These are phyloP conservation scores for Dichotomopilus funicola DNA, from an alignment of 2,329 filamentous ascomycete genomes.

Conservation along the genomic window DNA sequence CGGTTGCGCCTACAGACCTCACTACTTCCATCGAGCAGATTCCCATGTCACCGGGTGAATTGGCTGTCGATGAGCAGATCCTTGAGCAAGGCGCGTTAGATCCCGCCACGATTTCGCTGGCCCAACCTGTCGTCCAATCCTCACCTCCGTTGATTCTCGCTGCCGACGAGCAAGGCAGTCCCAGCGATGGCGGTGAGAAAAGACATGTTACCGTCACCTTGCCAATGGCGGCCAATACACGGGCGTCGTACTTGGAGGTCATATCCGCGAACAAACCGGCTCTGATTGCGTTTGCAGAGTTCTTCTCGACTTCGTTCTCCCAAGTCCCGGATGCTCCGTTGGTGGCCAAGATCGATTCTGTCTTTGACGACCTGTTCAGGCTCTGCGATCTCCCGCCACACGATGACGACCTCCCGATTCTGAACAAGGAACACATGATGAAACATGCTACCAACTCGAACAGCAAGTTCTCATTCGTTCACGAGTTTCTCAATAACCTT, in stretches of 20 bases:
- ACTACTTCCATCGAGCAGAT: conserved; percentile 12
- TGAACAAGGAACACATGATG: conserved; percentile 38
- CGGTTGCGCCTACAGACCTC: conserved; percentile 21
- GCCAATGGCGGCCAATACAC: conserved; percentile 47
- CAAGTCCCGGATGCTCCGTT: conserved; percentile 34
- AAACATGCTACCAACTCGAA: conserved; percentile 52
- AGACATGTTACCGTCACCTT: conserved; percentile 47
- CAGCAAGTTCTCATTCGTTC: conserved; percentile 54
- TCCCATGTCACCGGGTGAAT: not conserved
- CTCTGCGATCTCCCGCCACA: conserved; percentile 53
- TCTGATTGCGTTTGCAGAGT: conserved; percentile 40
- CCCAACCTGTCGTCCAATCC: not conserved
- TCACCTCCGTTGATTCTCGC: not conserved
- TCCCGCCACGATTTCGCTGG: not conserved
- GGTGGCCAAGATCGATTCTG: conserved; percentile 41
- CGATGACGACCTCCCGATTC: conserved; percentile 38
- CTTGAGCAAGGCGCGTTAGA: not conserved
- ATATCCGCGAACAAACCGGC: conserved; percentile 38
- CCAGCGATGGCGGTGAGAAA: not conserved
- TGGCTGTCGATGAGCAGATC: conserved; percentile 5
- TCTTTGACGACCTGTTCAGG: conserved; percentile 46
- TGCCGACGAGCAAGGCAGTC: conserved; percentile 10
- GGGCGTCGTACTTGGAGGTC: conserved; percentile 46
- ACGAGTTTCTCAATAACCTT: conserved; percentile 45
- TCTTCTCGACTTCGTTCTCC: conserved; percentile 36